Base-by-base conservation (phyloP, 2,329 filamentous ascomycete species). In the Chrysoporthe austroafricana region DNA sequence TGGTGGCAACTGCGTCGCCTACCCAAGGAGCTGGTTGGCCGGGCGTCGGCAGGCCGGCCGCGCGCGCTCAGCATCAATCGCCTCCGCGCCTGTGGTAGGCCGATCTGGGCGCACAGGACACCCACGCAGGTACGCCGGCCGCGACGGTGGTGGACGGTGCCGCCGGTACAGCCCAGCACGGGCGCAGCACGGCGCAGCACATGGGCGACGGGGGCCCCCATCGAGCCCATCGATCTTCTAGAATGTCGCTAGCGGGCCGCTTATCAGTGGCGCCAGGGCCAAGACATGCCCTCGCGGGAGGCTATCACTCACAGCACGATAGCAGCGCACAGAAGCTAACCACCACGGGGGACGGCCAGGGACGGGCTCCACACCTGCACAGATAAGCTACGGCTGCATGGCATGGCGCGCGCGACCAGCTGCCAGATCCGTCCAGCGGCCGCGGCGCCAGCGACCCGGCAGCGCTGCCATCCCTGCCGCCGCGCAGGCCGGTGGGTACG, bases 311-410 rank as follows among this genome's bases (percentile, higher is more conserved):
- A 26, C 26, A 26, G 26, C 26, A 26, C 26, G 26, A 26, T 26
- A 26, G 26, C 26, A 26, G 26, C 26, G 26, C 26, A 26, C 26
- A 26, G 36, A 39, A 9, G 36, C 5, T 39, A 39, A 39, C 36
- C 36, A 39, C 4, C 36, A 60, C 26, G 26, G 26, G n/a, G 57
- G 32, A 43, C n/a, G 36, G n/a, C 18, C 16, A 14, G 7, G 14
- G 26, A 14, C 52, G 5, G 7, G 13, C 39, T 43, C n/a, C 57
- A 60, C 57, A 26, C 21, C 32, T 13, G 7, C 32, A 39, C n/a
- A 60, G 57, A 60, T 60, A 60, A 60, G 57, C 36, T 60, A 60
- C 39, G n/a, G 34, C 36, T 21, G 57, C 36, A 59, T 32, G 48
- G 48, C 26, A 26, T 26, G 48, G n/a, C n/a, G 26, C 36, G 13